Conservation (phyloP, 768 basidiomycete species). For the Hypholoma fasciculare region DNA sequence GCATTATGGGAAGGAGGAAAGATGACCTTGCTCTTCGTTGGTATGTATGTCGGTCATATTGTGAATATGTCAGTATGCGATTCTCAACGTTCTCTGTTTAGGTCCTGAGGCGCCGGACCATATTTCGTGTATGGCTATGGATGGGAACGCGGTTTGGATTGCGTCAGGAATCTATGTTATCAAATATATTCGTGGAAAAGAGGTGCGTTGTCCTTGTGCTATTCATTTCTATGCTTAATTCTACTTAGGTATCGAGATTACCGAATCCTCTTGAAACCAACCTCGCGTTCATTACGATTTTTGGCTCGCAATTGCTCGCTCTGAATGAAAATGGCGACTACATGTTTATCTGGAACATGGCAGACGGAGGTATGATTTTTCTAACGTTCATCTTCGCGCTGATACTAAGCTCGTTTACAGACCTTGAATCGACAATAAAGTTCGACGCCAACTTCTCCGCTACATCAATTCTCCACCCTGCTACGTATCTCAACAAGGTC, state of each 20-base stretch:
- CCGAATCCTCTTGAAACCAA: conserved; percentile 63
- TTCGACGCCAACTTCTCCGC: conserved; percentile 88
- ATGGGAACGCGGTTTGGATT: conserved; percentile 86
- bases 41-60: conserved; percentile 50
- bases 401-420: conserved; percentile 31
- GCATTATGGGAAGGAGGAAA: conserved; percentile 95
- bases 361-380: conserved; percentile 49
- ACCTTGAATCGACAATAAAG: conserved; percentile 63
- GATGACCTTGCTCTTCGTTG: conserved; percentile 91
- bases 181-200: conserved; percentile 87
- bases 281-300: conserved; percentile 69
- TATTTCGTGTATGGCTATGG: conserved; percentile 78
- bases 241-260: conserved; percentile 51
- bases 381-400: not conserved
- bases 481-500: conserved; percentile 96
- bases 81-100: conserved; percentile 28
- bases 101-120: conserved; percentile 79
- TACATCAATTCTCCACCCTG: conserved; percentile 85
- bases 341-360: conserved; percentile 78
- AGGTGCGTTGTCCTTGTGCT: conserved; percentile 44
- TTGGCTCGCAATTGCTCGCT: conserved; percentile 80
- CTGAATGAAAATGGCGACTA: conserved; percentile 76
- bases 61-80: not conserved
- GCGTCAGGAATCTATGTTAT: conserved; percentile 66
- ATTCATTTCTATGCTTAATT: not conserved